Percentiles rank a stretch among this genome's conserved stretches.
Conservation (phyloP, 2,329 filamentous ascomycete genomes). For the Emmonsiellopsis sp. region DNA sequence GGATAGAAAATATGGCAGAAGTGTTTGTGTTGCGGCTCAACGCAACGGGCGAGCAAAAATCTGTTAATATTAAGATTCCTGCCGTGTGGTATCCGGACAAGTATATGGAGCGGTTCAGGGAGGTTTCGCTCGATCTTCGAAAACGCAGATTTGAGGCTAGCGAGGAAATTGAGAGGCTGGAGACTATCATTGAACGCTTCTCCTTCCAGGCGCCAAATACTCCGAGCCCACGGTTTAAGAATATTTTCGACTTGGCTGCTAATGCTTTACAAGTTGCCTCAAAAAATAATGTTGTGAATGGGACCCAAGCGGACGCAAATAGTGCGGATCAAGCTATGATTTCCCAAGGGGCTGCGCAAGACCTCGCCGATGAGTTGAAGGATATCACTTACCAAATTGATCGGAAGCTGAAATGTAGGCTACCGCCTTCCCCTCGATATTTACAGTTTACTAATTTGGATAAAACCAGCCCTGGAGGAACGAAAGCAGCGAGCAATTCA, state of each 20-base stretch:
- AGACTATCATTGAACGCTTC: conserved; percentile 22
- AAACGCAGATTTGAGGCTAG: conserved; percentile 24
- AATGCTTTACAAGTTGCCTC: conserved; percentile 19
- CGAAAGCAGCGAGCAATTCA: conserved; percentile 32
- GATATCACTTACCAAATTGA: conserved; percentile 29
- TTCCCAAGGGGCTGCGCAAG: conserved; percentile 9
- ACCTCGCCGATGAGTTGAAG: conserved; percentile 26
- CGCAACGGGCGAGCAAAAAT: conserved; percentile 19
- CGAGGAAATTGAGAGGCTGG: conserved; percentile 23
- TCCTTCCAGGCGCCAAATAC: conserved; percentile 15
- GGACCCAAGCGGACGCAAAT: conserved; percentile 12
- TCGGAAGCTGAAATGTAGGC: conserved; percentile 30
- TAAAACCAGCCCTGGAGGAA: conserved; percentile 29
- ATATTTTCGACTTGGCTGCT: conserved; percentile 28
- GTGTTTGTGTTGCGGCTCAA: conserved; percentile 43
- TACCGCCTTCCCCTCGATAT: not conserved
- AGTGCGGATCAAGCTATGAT: conserved; percentile 13
- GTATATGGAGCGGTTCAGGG: conserved; percentile 46
- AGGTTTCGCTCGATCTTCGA: conserved; percentile 39
- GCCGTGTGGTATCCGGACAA: conserved; percentile 49
- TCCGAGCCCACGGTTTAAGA: conserved; percentile 18
- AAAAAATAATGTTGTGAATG: conserved; percentile 10
- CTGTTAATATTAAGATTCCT: conserved; percentile 43
- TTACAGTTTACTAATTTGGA: not conserved
- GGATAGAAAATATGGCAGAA: conserved; percentile 42